Evolutionary conservation across 768 basidiomycete species (phyloP).

Genomic region (Rhodotorula babjevae): DNA sequence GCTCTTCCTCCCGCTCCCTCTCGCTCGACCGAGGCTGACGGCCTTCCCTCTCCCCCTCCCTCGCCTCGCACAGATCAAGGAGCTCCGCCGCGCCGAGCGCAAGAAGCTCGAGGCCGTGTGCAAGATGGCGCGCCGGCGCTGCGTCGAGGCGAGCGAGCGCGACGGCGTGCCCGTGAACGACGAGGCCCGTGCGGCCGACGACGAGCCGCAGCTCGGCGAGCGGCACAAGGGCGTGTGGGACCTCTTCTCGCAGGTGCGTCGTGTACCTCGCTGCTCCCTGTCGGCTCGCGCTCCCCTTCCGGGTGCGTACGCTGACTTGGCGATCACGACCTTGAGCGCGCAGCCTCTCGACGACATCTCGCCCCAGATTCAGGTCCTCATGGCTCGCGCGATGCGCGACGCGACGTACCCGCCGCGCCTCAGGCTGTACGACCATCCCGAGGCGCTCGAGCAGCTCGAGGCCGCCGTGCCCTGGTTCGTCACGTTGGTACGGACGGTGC

Average conservation of each 20-base stretch:
- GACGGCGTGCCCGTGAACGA: constrained; percentile 13
- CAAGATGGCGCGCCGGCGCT: constrained; percentile 12
- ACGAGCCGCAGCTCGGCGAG: constrained; percentile 32
- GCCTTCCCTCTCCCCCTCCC: background rate
- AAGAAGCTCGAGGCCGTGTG: constrained; percentile 32
- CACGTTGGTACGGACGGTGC: constrained; percentile 18
- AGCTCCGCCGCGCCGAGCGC: background rate
- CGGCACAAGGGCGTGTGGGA: constrained; percentile 27
- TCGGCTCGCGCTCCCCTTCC: too few species aligned
- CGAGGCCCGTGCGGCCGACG: constrained; percentile 20
- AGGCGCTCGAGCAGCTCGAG: constrained; percentile 25
- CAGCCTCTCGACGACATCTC: constrained; percentile 26
- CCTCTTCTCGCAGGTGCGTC: constrained; percentile 23
- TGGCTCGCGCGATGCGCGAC: constrained; percentile 33
- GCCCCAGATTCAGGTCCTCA: constrained; percentile 33
- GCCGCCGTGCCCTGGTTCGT: constrained; percentile 29
- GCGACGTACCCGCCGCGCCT: constrained; percentile 20
- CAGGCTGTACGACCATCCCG: constrained; percentile 16
- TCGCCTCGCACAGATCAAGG: background rate
- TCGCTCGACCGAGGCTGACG: too few species aligned
- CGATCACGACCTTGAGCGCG: too few species aligned
- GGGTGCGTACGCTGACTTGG: too few species aligned
- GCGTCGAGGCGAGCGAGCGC: constrained; percentile 10
- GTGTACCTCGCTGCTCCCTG: too few species aligned
- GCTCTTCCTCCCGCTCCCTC: too few species aligned